Evolutionary conservation across 768 basidiomycete species (phyloP), one percentile per base, ranked within the genome.

Genomic region (Lentinula guzmanii): DNA sequence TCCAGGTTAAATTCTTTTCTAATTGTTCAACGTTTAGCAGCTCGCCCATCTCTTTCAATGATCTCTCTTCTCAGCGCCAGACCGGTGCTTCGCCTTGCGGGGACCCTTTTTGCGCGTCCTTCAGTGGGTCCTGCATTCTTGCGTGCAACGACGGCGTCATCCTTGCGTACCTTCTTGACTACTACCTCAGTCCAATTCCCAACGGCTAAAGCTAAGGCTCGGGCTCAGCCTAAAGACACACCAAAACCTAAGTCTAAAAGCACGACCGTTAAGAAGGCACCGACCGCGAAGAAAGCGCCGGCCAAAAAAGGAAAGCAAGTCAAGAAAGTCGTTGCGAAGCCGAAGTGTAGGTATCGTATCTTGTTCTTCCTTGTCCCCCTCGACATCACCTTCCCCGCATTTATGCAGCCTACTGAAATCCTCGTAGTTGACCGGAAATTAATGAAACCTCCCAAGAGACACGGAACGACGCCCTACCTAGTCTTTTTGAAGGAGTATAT

Each of bases 391-490:
- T 46, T 13, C 15, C 15, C 21, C 45, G 7, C 45, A 1, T 7
- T 46, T n/a, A 46, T 46, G 16, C n/a, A 16, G 21, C 5, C 2
- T 15, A n/a, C 43, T 64, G 33, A 5, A 21, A 28, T 8, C 6
- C 0, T 5, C 33, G 10, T 16, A 55, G 50, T 42, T n/a, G 48
- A 57, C 41, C 55, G 62, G 67, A 13, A 63, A 63, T 43, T 55
- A 55, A 48, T 15, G 52, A 0, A 64, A 66, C 63, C 66, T 58
- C 75, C 75, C 7, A 71, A 68, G 43, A 66, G 64, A 31, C 71
- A 71, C 39, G 65, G 63, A 11, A 59, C 58, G 10, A 51, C 59
- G n/a, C 62, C 68, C 1, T 76, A 67, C 58, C 8, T 67, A 3
- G 45, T 74, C 33, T 76, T 72, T 65, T 62, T 58, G 51, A 0